Evolutionary conservation across 768 basidiomycete genomes (phyloP), one percentile per base, ranked within the genome.

Genomic region (Epithele typhae): DNA sequence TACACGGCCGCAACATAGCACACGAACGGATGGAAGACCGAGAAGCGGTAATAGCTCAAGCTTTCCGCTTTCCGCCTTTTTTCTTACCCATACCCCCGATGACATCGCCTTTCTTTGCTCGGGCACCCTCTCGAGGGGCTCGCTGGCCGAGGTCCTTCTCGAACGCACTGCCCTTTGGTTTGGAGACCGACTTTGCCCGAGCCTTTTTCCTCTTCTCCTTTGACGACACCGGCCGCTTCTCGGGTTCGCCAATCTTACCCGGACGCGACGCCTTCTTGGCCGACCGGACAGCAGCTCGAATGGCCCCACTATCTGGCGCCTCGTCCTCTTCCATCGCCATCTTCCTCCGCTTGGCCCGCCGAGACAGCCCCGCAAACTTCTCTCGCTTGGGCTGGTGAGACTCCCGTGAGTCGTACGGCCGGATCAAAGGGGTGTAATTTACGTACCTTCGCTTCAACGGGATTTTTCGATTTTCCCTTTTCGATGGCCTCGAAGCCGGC

Each of bases 301-400:
- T 67, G 8, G 75, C 69, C 19, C 71, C 74, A 25, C 64, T 68
- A 45, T 82, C 79, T 4, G 68, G 46, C 45, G 82, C 81, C 41
- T 80, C 77, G 53, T 94, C 91, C 52, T 84, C 82, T 60, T 93
- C 88, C 64, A 79, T 73, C 6, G 86, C 84, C 70, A 94, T 72
- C 68, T 93, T 96, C 59, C 92, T 76, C 48, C 95, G 77, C 64
- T 96, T 97, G 41, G 77, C 81, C 59, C 77, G 83, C 49, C 95
- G 81, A n/a, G 92, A 85, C 10, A 97, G 75, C 9, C 93, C 94
- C 6, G 87, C 73, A 50, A 81, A 78, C 53, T 83, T 85, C 56
- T 89, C 86, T 54, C 87, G 76, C 63, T 85, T 87, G 15, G 81
- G 81, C 86, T 89, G 59, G 34, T 19, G 46, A 30, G 45, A 25